phyloP scores from a whole-genome alignment of 2,329 filamentous ascomycete genomes.

The Colletotrichum navitas region DNA sequence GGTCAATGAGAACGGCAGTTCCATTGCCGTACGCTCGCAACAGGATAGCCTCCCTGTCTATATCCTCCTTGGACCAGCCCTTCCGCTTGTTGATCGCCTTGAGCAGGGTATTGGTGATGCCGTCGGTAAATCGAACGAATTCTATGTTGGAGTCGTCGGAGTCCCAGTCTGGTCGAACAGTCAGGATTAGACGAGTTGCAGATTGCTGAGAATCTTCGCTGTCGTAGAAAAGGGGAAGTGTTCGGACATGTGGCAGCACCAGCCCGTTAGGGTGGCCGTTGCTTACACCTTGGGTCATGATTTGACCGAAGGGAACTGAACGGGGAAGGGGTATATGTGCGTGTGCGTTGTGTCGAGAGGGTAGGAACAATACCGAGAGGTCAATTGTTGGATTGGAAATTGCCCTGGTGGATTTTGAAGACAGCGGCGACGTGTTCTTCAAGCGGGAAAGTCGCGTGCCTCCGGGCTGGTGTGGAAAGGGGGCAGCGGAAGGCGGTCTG shows the following conservation, averaged over 20 bases:
- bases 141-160: constrained; percentile 79
- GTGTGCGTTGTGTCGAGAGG: constrained; percentile 23
- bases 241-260: constrained; percentile 62
- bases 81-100: constrained; percentile 78
- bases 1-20: constrained; percentile 95
- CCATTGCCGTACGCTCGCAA: constrained; percentile 94
- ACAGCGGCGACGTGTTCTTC: constrained; percentile 2
- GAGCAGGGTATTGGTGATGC: constrained; percentile 94
- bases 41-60: constrained; percentile 87
- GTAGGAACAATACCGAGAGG: constrained; percentile 32
- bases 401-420: constrained; percentile 4
- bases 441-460: constrained; percentile 9
- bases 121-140: constrained; percentile 93
- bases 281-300: constrained; percentile 42
- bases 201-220: constrained; percentile 82
- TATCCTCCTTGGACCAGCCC: constrained; percentile 79
- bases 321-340: background rate
- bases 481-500: constrained; percentile 15
- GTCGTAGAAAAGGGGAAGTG: constrained; percentile 84
- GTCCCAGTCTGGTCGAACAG: constrained; percentile 87
- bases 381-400: constrained; percentile 19
- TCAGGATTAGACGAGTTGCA: constrained; percentile 81
- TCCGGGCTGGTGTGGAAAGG: constrained; percentile 4
- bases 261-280: constrained; percentile 52
- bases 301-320: constrained; percentile 15